Evolutionary conservation across 805 yeast genomes (phyloP), one percentile per base, ranked within the genome.

Genomic region (Clavispora asparagi): DNA sequence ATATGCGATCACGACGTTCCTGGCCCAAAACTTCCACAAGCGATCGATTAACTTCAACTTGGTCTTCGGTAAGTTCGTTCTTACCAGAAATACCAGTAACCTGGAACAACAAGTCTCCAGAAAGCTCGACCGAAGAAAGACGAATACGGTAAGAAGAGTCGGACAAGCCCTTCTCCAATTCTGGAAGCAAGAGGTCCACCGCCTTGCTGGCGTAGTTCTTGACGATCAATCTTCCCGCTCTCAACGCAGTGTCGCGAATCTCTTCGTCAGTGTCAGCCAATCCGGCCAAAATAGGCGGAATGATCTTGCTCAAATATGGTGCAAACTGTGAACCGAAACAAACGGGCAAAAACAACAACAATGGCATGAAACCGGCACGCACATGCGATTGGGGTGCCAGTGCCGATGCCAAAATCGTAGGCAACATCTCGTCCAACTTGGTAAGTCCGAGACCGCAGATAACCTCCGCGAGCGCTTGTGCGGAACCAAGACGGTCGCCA

Each of bases 401-500:
- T 23, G 96, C 87, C 59, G 84, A 84, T 7, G 79, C 68, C 57
- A 94, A 74, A 51, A 94, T 85, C 1, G 74, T 65, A 32, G 99
- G 99, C 49, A 94, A 70, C 59, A 91, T 67, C 60, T 90, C 97
- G 55, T 94, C 99, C 61, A 94, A 76, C 59, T 90, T 90, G 52
- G 81, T 67, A 41, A 89, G 67, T 56, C 99, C 99, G 44, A 94
- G 77, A 53, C 99, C 99, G 58, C 88, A 83, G 45, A 90, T 79
- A 51, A 94, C 96, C 68, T 94, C 99, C 14, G 97, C 81, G 46
- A 94, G 77, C 2, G 96, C 98, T 71, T 94, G 99, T 0, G 98
- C 99, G 43, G 96, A 86, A 48, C 99, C 99, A 49, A 94, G 77
- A 54, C 97, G 81, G 62, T 94, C 98, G 50, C 97, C 97, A 8